Evolutionary conservation across 192 early-diverging fungal genomes (phyloP).

Genomic region (Haplosporangium gracile): DNA sequence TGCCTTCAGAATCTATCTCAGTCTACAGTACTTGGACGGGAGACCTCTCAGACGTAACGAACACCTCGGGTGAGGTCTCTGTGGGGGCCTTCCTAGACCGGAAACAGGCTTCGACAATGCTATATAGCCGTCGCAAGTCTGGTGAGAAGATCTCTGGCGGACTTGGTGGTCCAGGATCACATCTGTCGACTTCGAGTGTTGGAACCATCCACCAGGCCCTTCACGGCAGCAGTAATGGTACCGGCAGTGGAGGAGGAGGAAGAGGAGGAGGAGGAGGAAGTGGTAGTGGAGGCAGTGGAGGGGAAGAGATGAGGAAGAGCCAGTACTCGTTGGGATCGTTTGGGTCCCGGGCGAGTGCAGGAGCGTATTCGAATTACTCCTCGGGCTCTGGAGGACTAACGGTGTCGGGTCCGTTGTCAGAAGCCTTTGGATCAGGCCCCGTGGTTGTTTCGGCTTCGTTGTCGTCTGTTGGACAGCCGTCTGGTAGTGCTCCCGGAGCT

Average conservation of each 20-base stretch:
- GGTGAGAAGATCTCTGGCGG: not conserved
- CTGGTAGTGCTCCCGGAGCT: not conserved
- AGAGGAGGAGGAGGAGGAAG: not conserved
- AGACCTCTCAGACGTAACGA: conserved; percentile 51
- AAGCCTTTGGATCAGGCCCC: conserved; percentile 16
- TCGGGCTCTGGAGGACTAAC: not conserved
- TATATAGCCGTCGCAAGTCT: conserved; percentile 18
- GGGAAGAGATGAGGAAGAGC: conserved; percentile 32
- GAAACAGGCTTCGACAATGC: conserved; percentile 7
- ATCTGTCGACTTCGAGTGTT: not conserved
- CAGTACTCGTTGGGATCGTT: conserved; percentile 52
- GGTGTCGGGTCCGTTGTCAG: not conserved
- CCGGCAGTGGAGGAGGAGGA: not conserved
- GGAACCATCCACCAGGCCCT: not conserved
- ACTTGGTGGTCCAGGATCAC: not conserved
- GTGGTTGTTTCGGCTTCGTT: conserved; percentile 19
- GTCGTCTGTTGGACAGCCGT: conserved; percentile 9
- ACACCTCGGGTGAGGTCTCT: conserved; percentile 51
- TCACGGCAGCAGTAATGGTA: not conserved
- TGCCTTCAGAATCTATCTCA: conserved; percentile 42
- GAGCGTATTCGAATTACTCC: conserved; percentile 46
- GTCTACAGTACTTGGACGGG: conserved; percentile 45
- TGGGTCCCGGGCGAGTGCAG: conserved; percentile 31
- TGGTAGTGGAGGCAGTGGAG: not conserved
- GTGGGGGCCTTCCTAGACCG: conserved; percentile 46